These are phyloP conservation scores for Verticillium isaacii DNA, from an alignment of 2,329 filamentous ascomycete genomes.

Conservation along the genomic window DNA sequence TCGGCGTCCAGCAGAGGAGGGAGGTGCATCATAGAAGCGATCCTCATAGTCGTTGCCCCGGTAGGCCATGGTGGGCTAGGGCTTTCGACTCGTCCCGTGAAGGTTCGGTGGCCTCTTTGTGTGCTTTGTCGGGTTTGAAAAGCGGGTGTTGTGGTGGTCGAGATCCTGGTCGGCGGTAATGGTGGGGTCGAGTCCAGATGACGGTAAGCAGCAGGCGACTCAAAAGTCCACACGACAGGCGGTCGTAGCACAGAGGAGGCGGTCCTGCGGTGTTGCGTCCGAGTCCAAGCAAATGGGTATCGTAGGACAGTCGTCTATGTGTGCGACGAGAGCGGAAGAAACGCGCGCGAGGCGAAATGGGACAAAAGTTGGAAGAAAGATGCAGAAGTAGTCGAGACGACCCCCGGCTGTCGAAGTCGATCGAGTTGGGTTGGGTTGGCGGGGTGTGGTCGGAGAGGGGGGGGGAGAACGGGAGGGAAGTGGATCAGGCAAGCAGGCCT, in stretches of 20 bases:
- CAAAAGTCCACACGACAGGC: background rate
- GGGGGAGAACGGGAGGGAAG: conserved; percentile 1
- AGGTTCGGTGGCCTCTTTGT: background rate
- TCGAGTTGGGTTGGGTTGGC: background rate
- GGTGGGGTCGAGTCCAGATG: background rate
- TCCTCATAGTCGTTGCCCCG: conserved; percentile 13
- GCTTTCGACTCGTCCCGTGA: background rate
- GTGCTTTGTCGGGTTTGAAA: background rate
- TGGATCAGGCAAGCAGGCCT: conserved; percentile 2
- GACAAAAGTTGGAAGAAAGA: background rate
- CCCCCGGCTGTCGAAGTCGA: conserved; percentile 5
- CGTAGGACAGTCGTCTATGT: background rate
- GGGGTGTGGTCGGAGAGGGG: background rate
- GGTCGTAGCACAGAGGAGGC: background rate
- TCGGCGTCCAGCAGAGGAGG: conserved; percentile 13
- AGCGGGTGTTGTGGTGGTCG: background rate
- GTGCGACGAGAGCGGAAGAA: background rate
- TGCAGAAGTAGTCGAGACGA: conserved; percentile 4
- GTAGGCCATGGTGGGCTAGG: conserved; percentile 2
- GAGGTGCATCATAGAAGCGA: conserved; percentile 12
- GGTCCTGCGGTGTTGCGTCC: background rate
- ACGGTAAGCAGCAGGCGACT: background rate
- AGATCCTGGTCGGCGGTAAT: background rate
- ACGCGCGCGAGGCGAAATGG: background rate
- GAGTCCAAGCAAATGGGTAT: background rate